phyloP scores from a whole-genome alignment of 306 rosid species.

The Casuarina glauca region DNA sequence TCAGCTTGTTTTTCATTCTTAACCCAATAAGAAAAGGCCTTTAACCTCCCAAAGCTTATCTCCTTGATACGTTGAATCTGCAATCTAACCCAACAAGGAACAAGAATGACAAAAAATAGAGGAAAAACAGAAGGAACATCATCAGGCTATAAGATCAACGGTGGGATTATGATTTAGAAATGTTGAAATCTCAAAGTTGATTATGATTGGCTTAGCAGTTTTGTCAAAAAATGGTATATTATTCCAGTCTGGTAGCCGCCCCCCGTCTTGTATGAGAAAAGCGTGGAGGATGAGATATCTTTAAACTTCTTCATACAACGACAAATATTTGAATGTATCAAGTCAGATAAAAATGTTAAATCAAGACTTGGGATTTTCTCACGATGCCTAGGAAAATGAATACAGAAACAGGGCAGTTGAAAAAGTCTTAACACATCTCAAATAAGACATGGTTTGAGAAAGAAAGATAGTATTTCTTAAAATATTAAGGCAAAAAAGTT shows the following conservation, averaged over 20 bases:
- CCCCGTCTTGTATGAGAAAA: too few species aligned
- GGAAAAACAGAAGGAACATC: not conserved
- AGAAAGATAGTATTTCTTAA: not conserved
- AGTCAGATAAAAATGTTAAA: too few species aligned
- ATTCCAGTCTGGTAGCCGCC: too few species aligned
- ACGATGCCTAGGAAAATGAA: too few species aligned
- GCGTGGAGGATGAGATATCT: too few species aligned
- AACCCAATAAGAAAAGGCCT: not conserved
- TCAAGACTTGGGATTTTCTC: too few species aligned
- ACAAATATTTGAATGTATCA: too few species aligned
- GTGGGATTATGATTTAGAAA: not conserved
- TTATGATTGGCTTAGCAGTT: not conserved
- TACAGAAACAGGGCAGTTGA: too few species aligned
- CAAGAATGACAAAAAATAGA: not conserved
- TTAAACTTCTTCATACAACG: too few species aligned
- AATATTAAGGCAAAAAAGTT: not conserved
- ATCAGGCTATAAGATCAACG: not conserved
- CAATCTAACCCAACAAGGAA: not conserved
- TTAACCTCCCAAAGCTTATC: not conserved
- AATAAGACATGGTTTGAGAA: not conserved
- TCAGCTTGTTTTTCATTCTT: not conserved
- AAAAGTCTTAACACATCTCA: too few species aligned
- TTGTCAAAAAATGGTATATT: not conserved
- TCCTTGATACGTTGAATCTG: not conserved
- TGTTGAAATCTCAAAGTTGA: not conserved